Conservation (phyloP, 148 eudicot genomes). For the Talinum fruticosum region DNA sequence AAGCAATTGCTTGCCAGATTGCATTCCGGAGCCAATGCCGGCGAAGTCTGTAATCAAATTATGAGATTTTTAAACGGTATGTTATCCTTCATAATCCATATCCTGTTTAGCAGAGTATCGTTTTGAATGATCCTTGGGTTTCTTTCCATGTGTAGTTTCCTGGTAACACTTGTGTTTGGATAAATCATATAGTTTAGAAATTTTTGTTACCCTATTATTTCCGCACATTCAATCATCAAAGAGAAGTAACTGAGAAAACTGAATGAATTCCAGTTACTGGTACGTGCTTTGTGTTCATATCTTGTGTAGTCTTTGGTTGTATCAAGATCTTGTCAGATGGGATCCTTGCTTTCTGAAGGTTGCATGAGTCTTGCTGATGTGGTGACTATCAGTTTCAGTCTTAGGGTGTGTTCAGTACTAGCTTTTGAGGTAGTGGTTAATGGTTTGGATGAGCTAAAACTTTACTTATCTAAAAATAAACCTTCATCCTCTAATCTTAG, state of each 20-base stretch:
- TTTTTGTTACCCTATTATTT: not conserved
- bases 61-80: conserved; percentile 64
- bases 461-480: no score
- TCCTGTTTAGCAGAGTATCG: not conserved
- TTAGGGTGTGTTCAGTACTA: no score
- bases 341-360: no score
- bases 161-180: not conserved
- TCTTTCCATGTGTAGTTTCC: not conserved
- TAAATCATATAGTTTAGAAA: not conserved
- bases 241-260: not conserved
- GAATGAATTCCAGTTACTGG: not conserved
- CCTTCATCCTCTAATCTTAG: no score
- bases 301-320: no score
- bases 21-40: conserved; percentile 51
- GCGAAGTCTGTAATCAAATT: conserved; percentile 58
- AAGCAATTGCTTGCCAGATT: conserved; percentile 58
- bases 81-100: conserved; percentile 6
- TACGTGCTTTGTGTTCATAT: no score
- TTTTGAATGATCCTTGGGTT: not conserved
- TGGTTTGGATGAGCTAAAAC: no score
- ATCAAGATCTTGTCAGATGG: no score
- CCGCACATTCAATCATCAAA: not conserved
- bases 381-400: no score
- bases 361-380: no score
- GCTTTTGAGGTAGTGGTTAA: no score